Evolutionary conservation across 2,329 filamentous ascomycete genomes (phyloP).

Genomic region (Chaetomiaceae sp.): DNA sequence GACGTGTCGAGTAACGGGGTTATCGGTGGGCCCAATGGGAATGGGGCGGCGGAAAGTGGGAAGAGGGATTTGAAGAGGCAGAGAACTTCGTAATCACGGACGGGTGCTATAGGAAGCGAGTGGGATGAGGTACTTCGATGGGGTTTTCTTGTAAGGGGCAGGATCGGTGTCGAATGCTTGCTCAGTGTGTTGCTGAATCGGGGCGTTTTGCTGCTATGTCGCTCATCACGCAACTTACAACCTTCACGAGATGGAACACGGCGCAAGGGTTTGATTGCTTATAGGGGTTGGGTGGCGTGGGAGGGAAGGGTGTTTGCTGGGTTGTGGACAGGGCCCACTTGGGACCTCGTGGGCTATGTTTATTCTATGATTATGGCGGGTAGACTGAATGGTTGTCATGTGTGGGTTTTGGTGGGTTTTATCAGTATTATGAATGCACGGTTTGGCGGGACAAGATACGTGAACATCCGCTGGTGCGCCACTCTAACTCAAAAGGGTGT

Average conservation of each 20-base stretch:
- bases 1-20: constrained; percentile 47
- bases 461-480: no score
- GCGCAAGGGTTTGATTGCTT: not conserved
- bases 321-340: not conserved
- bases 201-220: not conserved
- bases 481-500: no score
- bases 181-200: not conserved
- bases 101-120: no score
- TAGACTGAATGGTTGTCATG: not conserved
- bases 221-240: no score
- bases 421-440: not conserved
- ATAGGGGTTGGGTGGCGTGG: constrained; percentile 2
- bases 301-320: not conserved
- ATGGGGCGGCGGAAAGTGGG: constrained; percentile 23
- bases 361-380: not conserved
- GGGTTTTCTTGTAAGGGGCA: no score
- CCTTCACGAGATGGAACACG: no score
- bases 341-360: not conserved
- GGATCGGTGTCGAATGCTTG: no score
- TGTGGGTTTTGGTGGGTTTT: not conserved
- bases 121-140: not conserved
- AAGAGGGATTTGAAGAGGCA: constrained; percentile 49
- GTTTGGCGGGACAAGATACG: no score
- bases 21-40: constrained; percentile 14
- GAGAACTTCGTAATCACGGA: constrained; percentile 39